These are phyloP conservation scores for Trichaptum fuscoviolaceum DNA, from an alignment of 768 basidiomycete species.

Conservation along the genomic window DNA sequence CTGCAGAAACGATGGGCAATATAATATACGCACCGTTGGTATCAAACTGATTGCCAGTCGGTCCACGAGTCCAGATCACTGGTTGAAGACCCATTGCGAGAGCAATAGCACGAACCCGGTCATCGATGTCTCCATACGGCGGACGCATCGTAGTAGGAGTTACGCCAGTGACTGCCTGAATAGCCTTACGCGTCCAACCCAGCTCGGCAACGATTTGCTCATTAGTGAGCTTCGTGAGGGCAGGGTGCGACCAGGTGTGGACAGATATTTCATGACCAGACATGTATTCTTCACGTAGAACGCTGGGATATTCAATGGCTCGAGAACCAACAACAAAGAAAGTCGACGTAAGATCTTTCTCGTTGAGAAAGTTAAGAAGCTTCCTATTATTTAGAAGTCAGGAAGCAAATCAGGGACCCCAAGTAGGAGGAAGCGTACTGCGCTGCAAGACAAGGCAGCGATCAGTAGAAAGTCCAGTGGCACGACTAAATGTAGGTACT, in stretches of 20 bases:
- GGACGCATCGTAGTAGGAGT: conserved; percentile 77
- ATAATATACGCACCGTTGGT: conserved; percentile 51
- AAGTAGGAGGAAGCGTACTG: conserved; percentile 33
- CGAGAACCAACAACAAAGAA: conserved; percentile 92
- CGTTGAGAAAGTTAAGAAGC: conserved; percentile 65
- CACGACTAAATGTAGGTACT: conserved; percentile 25
- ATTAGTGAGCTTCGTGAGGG: conserved; percentile 66
- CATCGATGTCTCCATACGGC: conserved; percentile 83
- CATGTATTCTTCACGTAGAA: conserved; percentile 80
- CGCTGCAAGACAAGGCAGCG: conserved; percentile 27
- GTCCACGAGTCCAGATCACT: conserved; percentile 80
- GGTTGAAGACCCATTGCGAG: conserved; percentile 89
- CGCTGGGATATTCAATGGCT: conserved; percentile 67
- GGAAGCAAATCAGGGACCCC: background rate
- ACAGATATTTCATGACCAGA: conserved; percentile 74
- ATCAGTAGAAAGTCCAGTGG: conserved; percentile 7
- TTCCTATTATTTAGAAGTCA: conserved; percentile 31
- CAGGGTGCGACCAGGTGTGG: conserved; percentile 89
- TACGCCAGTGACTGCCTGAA: conserved; percentile 69
- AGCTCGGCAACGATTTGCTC: conserved; percentile 89
- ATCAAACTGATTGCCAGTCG: conserved; percentile 54
- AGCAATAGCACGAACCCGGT: conserved; percentile 87
- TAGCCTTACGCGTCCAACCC: conserved; percentile 86
- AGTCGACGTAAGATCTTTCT: conserved; percentile 65
- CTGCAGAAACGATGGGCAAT: background rate